Conservation (phyloP, 768 basidiomycete genomes). For the Hydnomerulius pinastri region DNA sequence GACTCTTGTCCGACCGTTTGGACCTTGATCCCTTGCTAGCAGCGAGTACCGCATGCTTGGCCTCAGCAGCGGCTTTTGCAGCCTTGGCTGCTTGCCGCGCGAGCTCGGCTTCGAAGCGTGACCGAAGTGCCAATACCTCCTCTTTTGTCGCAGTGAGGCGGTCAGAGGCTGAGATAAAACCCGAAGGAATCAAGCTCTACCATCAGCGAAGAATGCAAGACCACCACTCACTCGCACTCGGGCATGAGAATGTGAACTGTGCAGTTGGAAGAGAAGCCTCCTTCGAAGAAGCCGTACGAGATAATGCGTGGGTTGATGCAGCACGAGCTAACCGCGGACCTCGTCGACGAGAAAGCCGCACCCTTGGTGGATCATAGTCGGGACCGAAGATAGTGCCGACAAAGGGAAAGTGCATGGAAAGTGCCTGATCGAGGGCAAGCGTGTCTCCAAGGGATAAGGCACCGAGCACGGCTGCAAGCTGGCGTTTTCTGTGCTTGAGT, state of each 20-base stretch:
- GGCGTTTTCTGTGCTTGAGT: slow-evolving; percentile 65
- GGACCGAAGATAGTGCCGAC: slow-evolving; percentile 38
- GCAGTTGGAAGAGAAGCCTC: slow-evolving; percentile 49
- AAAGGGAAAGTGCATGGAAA: slow-evolving; percentile 48
- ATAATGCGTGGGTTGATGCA: slow-evolving; percentile 24
- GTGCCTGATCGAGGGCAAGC: slow-evolving; percentile 75
- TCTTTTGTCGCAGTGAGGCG: slow-evolving; percentile 67
- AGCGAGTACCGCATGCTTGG: slow-evolving; percentile 49
- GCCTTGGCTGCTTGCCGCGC: slow-evolving; percentile 65
- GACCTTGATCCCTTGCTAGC: slow-evolving; percentile 37
- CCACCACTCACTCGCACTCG: slow-evolving; percentile 69
- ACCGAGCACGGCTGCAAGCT: slow-evolving; percentile 70
- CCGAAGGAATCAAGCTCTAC: slow-evolving; percentile 29
- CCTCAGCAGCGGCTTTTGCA: slow-evolving; percentile 47
- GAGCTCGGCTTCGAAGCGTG: slow-evolving; percentile 73
- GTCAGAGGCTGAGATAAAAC: slow-evolving; percentile 59
- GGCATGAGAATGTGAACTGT: slow-evolving; percentile 63
- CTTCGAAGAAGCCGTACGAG: slow-evolving; percentile 8
- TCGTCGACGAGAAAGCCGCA: slow-evolving; percentile 58
- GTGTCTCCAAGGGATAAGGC: slow-evolving; percentile 67
- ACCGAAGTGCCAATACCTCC: slow-evolving; percentile 65
- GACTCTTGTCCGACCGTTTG: slow-evolving; percentile 41
- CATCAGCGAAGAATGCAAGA: slow-evolving; percentile 23
- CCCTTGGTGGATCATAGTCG: slow-evolving; percentile 32
- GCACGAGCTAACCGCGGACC: slow-evolving; percentile 53